These are phyloP conservation scores for Talaromyces liani DNA, from an alignment of 495 filamentous ascomycete species.

Conservation along the genomic window DNA sequence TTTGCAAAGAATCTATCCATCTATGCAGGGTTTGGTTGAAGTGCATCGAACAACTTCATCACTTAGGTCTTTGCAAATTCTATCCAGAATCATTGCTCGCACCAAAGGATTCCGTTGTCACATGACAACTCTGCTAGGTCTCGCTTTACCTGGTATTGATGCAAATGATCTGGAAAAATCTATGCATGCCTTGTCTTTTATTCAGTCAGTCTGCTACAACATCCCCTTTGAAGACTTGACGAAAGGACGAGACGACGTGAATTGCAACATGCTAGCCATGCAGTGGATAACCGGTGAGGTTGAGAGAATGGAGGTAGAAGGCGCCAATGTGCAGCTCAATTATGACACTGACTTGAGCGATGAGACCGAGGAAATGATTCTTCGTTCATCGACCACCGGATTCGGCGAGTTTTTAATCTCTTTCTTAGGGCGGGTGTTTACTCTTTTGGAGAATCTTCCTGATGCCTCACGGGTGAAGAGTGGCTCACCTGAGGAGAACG, in stretches of 20 bases:
- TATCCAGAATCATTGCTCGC: conserved; percentile 80
- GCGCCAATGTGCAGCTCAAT: conserved; percentile 73
- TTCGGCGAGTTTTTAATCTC: conserved; percentile 87
- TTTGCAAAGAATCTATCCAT: conserved; percentile 92
- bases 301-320: conserved; percentile 84
- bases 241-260: conserved; percentile 57
- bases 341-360: conserved; percentile 78
- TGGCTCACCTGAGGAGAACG: conserved; percentile 91
- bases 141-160: conserved; percentile 92
- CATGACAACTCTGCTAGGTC: conserved; percentile 81
- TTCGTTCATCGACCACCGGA: conserved; percentile 92
- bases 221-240: conserved; percentile 86
- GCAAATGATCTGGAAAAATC: conserved; percentile 98
- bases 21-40: conserved; percentile 91
- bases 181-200: conserved; percentile 84
- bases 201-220: conserved; percentile 89
- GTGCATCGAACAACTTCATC: conserved; percentile 95
- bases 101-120: conserved; percentile 94
- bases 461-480: conserved; percentile 80
- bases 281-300: conserved; percentile 93
- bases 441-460: conserved; percentile 87
- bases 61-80: conserved; percentile 79
- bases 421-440: conserved; percentile 90
- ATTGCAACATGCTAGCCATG: conserved; percentile 70
- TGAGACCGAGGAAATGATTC: conserved; percentile 78